phyloP scores from a whole-genome alignment of 257 asterid species.

The Gentiana macrophylla region DNA sequence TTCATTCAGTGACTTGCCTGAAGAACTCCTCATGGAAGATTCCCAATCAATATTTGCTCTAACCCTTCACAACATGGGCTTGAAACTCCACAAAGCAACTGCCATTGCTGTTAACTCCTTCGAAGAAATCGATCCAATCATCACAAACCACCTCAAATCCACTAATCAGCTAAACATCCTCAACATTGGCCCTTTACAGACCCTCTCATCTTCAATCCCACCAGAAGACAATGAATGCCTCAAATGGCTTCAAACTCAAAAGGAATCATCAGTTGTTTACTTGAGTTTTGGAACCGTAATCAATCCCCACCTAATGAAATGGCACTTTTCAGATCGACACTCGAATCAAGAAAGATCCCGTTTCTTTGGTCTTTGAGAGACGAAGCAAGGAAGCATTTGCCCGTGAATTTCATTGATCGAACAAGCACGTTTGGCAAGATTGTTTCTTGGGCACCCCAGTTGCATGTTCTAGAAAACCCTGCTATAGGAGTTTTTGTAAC shows the following conservation, averaged over 20 bases:
- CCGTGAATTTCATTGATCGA: neutral
- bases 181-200: constrained; percentile 14
- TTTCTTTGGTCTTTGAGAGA: constrained; percentile 54
- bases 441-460: constrained; percentile 13
- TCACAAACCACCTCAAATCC: constrained; percentile 14
- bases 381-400: neutral
- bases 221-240: constrained; percentile 16
- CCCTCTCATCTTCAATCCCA: constrained; percentile 3
- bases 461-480: constrained; percentile 6
- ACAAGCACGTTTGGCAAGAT: neutral
- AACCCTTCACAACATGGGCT: constrained; percentile 45
- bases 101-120: constrained; percentile 21
- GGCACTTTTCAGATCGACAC: constrained; percentile 40
- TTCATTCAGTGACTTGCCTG: constrained; percentile 39
- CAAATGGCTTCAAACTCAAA: constrained; percentile 15
- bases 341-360: constrained; percentile 34
- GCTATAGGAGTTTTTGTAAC: constrained; percentile 10
- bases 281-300: constrained; percentile 59
- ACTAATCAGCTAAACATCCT: constrained; percentile 16
- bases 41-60: constrained; percentile 35
- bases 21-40: constrained; percentile 28
- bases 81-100: constrained; percentile 35
- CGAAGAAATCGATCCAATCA: constrained; percentile 16
- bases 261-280: constrained; percentile 32
- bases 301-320: constrained; percentile 44